Evolutionary conservation across 129 eudicot genomes (phyloP).

Genomic region (Flaveria linearis): DNA sequence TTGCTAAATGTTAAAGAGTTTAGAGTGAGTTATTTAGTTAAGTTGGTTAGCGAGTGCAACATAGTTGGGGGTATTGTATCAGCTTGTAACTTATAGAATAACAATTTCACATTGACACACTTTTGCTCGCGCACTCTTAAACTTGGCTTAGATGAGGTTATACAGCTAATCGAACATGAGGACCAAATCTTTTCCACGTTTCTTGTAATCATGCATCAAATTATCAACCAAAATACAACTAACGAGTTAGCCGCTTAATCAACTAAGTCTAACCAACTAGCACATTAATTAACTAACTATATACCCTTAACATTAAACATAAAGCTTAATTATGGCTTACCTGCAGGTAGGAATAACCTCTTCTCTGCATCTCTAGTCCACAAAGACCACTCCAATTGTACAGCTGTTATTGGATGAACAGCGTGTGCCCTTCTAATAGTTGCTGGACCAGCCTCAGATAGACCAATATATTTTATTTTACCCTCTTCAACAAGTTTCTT

Average conservation of each 20-base stretch:
- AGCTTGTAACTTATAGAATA: not conserved
- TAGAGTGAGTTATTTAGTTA: not conserved
- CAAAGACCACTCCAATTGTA: constrained; percentile 70
- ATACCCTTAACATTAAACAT: not conserved
- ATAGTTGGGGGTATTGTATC: not conserved
- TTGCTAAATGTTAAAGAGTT: not conserved
- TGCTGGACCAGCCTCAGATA: constrained; percentile 59
- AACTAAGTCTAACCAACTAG: not conserved
- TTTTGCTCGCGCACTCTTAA: not conserved
- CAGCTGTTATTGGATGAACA: constrained; percentile 68
- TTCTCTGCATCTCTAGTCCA: constrained; percentile 66
- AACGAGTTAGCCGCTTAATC: not conserved
- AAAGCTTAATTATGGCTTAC: constrained; percentile 23
- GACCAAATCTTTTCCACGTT: not conserved
- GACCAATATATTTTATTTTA: constrained; percentile 57
- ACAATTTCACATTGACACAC: not conserved
- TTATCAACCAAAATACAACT: not conserved
- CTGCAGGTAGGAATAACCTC: constrained; percentile 71
- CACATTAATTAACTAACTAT: not conserved
- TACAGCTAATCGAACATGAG: not conserved
- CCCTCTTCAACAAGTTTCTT: constrained; percentile 73
- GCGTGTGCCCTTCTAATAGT: constrained; percentile 75
- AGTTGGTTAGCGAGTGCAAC: not conserved
- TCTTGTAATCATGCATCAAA: not conserved
- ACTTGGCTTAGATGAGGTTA: not conserved